These are phyloP conservation scores for Epichloe brachyelytri DNA, from an alignment of 2,329 filamentous ascomycete species.

Conservation along the genomic window DNA sequence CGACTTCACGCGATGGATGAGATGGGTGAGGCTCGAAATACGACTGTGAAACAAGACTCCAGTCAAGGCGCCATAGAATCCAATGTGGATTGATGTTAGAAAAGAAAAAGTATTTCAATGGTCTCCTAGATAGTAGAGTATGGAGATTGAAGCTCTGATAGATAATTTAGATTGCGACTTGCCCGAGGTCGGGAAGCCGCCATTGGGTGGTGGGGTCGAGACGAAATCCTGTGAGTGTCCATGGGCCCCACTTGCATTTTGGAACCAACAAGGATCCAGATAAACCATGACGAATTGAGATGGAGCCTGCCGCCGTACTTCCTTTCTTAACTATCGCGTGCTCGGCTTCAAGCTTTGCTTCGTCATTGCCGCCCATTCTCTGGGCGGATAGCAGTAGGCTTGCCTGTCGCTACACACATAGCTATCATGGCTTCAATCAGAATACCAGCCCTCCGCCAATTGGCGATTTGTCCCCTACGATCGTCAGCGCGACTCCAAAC, in stretches of 20 bases:
- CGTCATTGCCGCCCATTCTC: neutral
- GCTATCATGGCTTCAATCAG: constrained; percentile 35
- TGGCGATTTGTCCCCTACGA: constrained; percentile 22
- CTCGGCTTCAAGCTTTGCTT: neutral
- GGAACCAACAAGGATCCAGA: neutral
- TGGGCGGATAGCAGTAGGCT: constrained; percentile 2
- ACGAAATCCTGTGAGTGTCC: too few relatives aligned
- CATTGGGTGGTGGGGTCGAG: neutral
- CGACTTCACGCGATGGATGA: neutral
- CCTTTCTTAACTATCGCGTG: neutral
- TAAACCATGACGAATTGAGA: neutral
- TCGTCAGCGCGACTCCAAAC: constrained; percentile 19
- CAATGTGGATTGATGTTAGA: neutral
- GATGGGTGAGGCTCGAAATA: neutral
- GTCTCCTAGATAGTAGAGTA: neutral
- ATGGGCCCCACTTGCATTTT: neutral
- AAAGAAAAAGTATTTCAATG: neutral
- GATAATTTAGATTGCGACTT: neutral
- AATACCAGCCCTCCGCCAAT: constrained; percentile 34
- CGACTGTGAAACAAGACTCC: neutral
- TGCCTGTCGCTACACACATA: neutral
- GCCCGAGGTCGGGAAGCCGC: neutral
- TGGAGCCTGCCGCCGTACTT: too few relatives aligned
- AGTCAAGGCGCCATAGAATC: too few relatives aligned
- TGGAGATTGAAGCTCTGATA: neutral